Conservation (phyloP, 257 asterid species). For the Solanum paucissectum region DNA sequence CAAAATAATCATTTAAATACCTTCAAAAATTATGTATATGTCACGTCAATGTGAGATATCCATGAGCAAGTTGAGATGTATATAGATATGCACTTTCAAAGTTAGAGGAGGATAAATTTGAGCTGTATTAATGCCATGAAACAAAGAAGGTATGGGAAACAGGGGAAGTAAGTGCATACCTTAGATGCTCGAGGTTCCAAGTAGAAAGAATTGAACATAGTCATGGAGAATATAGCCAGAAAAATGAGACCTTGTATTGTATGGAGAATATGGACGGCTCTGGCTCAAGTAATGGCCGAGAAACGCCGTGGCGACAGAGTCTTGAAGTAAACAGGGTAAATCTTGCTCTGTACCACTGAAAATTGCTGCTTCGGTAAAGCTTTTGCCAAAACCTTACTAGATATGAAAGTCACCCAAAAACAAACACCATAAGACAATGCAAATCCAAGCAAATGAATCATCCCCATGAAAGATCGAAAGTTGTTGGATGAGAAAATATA, state of each 20-base stretch:
- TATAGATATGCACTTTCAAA: no score
- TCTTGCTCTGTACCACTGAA: conserved; percentile 56
- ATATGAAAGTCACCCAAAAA: conserved; percentile 60
- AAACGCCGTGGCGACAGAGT: conserved; percentile 47
- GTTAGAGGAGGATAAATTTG: no score
- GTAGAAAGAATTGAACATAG: conserved; percentile 28
- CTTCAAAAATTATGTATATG: no score
- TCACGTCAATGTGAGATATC: no score
- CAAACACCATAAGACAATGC: conserved; percentile 54
- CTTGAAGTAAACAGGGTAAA: conserved; percentile 65
- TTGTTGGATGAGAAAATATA: conserved; percentile 11
- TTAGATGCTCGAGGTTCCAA: conserved; percentile 67
- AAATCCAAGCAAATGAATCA: conserved; percentile 43
- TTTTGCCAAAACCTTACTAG: conserved; percentile 55
- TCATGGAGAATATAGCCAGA: conserved; percentile 15
- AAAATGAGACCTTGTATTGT: conserved; percentile 32
- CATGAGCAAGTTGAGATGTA: no score
- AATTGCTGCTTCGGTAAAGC: conserved; percentile 64
- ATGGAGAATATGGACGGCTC: background rate
- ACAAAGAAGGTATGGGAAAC: no score
- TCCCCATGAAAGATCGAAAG: conserved; percentile 13
- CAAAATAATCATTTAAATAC: no score
- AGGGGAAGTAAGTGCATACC: conserved; percentile 21
- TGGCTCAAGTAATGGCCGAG: conserved; percentile 43
- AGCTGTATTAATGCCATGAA: no score